A percentile compares a stretch with the other conserved stretches of the same genome.
Conservation (phyloP, 2,329 filamentous ascomycete genomes). For the Fusarium acutatum region DNA sequence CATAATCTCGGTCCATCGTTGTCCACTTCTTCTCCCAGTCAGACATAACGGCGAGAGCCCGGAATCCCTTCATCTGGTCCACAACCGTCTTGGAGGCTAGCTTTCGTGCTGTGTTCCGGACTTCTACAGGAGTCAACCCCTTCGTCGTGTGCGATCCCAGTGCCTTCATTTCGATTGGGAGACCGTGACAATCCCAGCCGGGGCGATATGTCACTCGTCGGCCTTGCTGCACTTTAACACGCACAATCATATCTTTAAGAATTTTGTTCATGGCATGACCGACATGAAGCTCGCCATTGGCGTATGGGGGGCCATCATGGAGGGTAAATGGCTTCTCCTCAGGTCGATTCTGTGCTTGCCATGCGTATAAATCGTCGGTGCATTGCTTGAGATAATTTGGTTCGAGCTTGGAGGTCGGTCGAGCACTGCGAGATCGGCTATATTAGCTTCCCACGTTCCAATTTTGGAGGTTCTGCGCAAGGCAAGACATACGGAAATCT, state of each 20-base stretch:
- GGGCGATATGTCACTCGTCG: conserved; percentile 80
- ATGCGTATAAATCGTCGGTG: conserved; percentile 87
- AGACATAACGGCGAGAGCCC: conserved; percentile 78
- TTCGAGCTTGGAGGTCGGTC: conserved; percentile 59
- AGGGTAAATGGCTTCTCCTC: conserved; percentile 75
- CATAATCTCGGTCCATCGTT: conserved; percentile 81
- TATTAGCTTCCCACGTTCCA: conserved; percentile 26
- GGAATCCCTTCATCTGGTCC: conserved; percentile 78
- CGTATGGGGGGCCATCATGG: conserved; percentile 96
- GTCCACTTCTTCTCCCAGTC: conserved; percentile 82
- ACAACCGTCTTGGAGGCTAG: conserved; percentile 75
- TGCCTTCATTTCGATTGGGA: conserved; percentile 97
- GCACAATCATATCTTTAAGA: conserved; percentile 90
- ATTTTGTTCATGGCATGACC: conserved; percentile 98
- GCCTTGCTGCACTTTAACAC: conserved; percentile 80
- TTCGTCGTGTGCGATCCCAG: conserved; percentile 65
- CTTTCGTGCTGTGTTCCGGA: conserved; percentile 70
- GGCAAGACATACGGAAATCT: conserved; percentile 69
- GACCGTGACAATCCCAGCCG: conserved; percentile 97
- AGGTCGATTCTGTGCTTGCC: conserved; percentile 73
- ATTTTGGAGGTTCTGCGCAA: background rate
- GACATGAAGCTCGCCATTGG: conserved; percentile 90
- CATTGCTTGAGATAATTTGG: conserved; percentile 75
- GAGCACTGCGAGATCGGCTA: conserved; percentile 52
- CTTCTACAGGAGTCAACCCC: conserved; percentile 61